Conservation (phyloP, 192 early-diverging fungal genomes). For the Rhizophlyctis rosea region DNA sequence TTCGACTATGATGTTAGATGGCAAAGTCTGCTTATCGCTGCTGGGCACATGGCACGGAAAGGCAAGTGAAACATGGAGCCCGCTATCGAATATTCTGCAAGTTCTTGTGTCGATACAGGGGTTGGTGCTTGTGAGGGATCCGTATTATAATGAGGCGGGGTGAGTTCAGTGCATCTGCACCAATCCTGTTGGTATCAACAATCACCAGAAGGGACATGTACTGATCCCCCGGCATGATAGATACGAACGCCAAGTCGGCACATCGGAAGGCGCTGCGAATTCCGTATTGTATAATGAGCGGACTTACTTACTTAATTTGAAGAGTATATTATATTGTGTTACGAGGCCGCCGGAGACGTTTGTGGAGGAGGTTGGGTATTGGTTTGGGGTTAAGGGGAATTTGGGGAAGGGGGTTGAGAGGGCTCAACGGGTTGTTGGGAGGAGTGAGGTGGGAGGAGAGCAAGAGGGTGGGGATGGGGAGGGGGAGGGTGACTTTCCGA, state of each 20-base stretch:
- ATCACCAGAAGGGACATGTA: too few species aligned
- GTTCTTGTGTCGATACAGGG: slow-evolving; percentile 56
- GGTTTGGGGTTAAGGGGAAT: slow-evolving; percentile 13
- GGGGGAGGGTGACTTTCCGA: slow-evolving; percentile 22
- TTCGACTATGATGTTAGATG: slow-evolving; percentile 24
- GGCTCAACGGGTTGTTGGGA: slow-evolving; percentile 7
- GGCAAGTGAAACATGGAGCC: background rate
- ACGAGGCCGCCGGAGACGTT: slow-evolving; percentile 32
- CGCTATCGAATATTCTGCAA: slow-evolving; percentile 24
- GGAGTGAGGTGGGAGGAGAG: slow-evolving; percentile 12
- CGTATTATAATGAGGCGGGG: slow-evolving; percentile 62
- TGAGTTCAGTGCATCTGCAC: background rate
- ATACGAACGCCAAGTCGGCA: slow-evolving; percentile 54
- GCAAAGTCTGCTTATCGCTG: slow-evolving; percentile 58
- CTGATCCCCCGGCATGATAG: background rate
- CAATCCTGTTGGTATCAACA: background rate
- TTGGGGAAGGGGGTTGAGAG: slow-evolving; percentile 18
- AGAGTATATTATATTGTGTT: slow-evolving; percentile 30
- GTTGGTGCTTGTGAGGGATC: slow-evolving; percentile 48
- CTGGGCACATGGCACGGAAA: slow-evolving; percentile 50
- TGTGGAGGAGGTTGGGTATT: slow-evolving; percentile 21
- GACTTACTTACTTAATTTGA: slow-evolving; percentile 48
- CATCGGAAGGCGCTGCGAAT: slow-evolving; percentile 43
- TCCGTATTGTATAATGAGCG: slow-evolving; percentile 58
- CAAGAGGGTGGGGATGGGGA: background rate